Evolutionary conservation across 495 filamentous ascomycete genomes (phyloP).

Genomic region (Hypoxylon intermedium): DNA sequence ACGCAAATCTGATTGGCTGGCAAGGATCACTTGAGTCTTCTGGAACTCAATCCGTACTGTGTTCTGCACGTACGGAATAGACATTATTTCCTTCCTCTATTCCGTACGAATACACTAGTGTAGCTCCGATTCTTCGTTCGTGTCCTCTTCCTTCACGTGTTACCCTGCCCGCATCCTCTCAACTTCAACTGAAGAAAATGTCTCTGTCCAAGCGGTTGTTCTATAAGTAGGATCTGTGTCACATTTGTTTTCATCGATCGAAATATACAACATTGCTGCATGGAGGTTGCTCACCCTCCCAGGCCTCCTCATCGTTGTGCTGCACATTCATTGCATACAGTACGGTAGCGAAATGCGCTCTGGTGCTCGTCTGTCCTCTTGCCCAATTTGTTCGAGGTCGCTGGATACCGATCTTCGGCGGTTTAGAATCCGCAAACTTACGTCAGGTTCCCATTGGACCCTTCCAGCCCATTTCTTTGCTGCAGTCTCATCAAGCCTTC

Average conservation of each 20-base stretch:
- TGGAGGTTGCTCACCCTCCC: constrained; percentile 1
- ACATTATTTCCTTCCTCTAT: too few relatives aligned
- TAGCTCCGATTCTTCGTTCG: too few relatives aligned
- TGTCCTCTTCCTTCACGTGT: too few relatives aligned
- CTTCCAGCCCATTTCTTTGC: constrained; percentile 28
- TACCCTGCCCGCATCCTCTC: too few relatives aligned
- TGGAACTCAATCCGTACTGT: constrained; percentile 31
- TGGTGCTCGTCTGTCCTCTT: constrained; percentile 36
- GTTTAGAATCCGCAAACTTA: constrained; percentile 28
- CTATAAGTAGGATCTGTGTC: not conserved
- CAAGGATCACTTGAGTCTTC: constrained; percentile 8
- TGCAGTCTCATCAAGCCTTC: constrained; percentile 24
- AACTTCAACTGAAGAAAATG: too few relatives aligned
- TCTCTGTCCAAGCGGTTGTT: not conserved
- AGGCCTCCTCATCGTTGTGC: constrained; percentile 1
- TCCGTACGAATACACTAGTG: too few relatives aligned
- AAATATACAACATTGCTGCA: constrained; percentile 8
- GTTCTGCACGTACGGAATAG: constrained; percentile 1
- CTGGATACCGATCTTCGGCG: constrained; percentile 37
- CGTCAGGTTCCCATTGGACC: constrained; percentile 33
- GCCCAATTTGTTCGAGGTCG: constrained; percentile 32
- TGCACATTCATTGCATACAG: too few relatives aligned
- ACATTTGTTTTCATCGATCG: constrained; percentile 6
- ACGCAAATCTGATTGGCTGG: constrained; percentile 12
- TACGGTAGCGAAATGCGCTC: not conserved